Conservation (phyloP, 768 basidiomycete genomes). For the Neoboletus magnificus region DNA sequence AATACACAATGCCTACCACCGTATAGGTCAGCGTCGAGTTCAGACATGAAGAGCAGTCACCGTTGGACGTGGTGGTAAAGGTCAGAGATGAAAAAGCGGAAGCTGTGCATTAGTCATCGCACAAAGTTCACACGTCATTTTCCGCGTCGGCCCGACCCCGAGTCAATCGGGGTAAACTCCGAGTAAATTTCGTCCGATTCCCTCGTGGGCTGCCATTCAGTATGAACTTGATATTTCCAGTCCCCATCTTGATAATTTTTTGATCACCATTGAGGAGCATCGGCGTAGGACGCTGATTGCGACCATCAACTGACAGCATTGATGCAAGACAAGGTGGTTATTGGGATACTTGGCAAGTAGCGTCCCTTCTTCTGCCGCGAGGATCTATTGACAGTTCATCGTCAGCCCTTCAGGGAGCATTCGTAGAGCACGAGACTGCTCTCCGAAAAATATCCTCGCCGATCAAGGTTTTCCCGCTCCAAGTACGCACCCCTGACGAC, state of each 20-base stretch:
- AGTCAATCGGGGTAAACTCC: background rate
- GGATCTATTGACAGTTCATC: background rate
- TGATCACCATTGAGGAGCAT: background rate
- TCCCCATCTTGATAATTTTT: background rate
- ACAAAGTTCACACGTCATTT: constrained; percentile 21
- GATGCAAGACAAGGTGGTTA: constrained; percentile 22
- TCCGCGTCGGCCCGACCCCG: constrained; percentile 16
- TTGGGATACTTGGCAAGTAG: constrained; percentile 53
- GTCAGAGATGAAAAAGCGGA: constrained; percentile 31
- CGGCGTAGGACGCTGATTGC: background rate
- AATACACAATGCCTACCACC: constrained; percentile 53
- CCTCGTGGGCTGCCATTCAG: background rate
- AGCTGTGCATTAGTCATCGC: constrained; percentile 27
- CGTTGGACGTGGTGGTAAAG: constrained; percentile 32
- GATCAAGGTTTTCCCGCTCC: constrained; percentile 44
- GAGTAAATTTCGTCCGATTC: background rate
- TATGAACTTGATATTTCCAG: background rate
- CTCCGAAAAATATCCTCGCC: constrained; percentile 55
- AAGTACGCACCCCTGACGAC: constrained; percentile 75
- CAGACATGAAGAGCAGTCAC: constrained; percentile 49
- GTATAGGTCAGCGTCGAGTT: constrained; percentile 87
- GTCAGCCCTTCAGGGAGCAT: constrained; percentile 89
- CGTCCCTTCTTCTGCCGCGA: background rate
- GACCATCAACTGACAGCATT: background rate
- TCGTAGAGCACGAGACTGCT: constrained; percentile 77